A percentile compares a stretch with the other conserved stretches of the same genome.
These are phyloP conservation scores for Lasiosphaeria miniovina DNA, from an alignment of 495 filamentous ascomycete genomes.

Conservation along the genomic window DNA sequence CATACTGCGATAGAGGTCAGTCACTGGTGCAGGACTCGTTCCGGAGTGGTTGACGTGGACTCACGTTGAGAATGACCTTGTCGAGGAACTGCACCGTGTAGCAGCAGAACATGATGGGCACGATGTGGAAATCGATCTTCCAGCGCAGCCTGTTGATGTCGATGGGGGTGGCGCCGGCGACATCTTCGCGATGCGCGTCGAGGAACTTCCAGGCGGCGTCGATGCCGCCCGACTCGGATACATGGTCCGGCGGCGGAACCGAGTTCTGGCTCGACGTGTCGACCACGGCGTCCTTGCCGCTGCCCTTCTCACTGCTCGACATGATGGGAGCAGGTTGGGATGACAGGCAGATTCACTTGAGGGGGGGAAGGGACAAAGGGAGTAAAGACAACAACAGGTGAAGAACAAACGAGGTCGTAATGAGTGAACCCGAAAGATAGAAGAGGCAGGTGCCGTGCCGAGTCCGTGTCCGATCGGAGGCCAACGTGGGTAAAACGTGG, in stretches of 20 bases:
- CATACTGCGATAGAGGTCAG: constrained; percentile 24
- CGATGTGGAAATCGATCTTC: constrained; percentile 39
- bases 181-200: constrained; percentile 27
- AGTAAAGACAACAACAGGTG: not conserved
- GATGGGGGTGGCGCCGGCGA: constrained; percentile 13
- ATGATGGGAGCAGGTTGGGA: not conserved
- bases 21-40: not conserved
- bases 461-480: not conserved
- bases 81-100: constrained; percentile 67
- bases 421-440: not conserved
- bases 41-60: constrained; percentile 8
- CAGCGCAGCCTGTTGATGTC: constrained; percentile 28
- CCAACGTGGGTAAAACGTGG: constrained; percentile 1
- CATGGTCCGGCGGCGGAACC: not conserved
- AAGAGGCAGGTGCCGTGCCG: not conserved
- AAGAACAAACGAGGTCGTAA: not conserved
- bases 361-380: not conserved
- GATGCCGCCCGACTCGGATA: constrained; percentile 13
- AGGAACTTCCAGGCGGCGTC: constrained; percentile 37
- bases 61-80: constrained; percentile 58
- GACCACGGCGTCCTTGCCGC: not conserved
- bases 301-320: not conserved
- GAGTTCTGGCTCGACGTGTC: not conserved
- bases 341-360: not conserved
- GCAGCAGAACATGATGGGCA: constrained; percentile 54